Percentiles rank a stretch among this genome's conserved stretches.
Evolutionary conservation across 352 stramenopile genomes (phyloP).

Genomic region (Pythium pyrilobum): DNA sequence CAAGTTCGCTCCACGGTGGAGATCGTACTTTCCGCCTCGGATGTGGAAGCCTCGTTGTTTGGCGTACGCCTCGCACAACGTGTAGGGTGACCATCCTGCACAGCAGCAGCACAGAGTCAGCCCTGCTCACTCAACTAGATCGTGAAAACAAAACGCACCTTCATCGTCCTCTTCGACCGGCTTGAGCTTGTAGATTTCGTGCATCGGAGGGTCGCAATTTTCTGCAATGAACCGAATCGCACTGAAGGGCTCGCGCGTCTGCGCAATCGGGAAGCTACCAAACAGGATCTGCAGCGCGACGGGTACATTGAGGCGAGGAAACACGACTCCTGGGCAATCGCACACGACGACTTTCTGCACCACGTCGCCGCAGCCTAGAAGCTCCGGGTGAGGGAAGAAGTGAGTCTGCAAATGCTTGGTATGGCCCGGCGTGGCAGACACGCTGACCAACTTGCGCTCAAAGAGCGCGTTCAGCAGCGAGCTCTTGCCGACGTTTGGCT

Average conservation of each 20-base stretch:
- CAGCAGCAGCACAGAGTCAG: not conserved
- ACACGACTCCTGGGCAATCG: constrained; percentile 80
- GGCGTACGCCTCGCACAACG: constrained; percentile 70
- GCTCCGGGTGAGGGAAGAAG: constrained; percentile 56
- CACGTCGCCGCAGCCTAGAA: constrained; percentile 32
- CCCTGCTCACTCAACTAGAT: not conserved
- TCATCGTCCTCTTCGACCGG: constrained; percentile 65
- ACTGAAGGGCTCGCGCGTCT: constrained; percentile 84
- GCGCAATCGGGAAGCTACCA: constrained; percentile 77
- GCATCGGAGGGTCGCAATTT: constrained; percentile 62
- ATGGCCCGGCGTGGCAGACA: constrained; percentile 70
- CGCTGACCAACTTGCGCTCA: constrained; percentile 70
- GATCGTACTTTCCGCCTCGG: constrained; percentile 69
- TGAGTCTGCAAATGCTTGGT: constrained; percentile 84
- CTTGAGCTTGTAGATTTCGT: constrained; percentile 79
- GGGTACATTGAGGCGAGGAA: constrained; percentile 66
- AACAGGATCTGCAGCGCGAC: constrained; percentile 74
- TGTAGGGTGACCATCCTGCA: constrained; percentile 68
- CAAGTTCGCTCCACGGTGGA: constrained; percentile 66
- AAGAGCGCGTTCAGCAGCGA: constrained; percentile 92
- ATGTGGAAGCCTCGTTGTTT: constrained; percentile 66
- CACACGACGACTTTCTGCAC: constrained; percentile 55
- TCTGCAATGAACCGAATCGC: constrained; percentile 82
- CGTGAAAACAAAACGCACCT: constrained; percentile 3
- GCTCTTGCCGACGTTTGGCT: constrained; percentile 95